phyloP scores from a whole-genome alignment of 805 yeast species.

The Candida hungchunana region DNA sequence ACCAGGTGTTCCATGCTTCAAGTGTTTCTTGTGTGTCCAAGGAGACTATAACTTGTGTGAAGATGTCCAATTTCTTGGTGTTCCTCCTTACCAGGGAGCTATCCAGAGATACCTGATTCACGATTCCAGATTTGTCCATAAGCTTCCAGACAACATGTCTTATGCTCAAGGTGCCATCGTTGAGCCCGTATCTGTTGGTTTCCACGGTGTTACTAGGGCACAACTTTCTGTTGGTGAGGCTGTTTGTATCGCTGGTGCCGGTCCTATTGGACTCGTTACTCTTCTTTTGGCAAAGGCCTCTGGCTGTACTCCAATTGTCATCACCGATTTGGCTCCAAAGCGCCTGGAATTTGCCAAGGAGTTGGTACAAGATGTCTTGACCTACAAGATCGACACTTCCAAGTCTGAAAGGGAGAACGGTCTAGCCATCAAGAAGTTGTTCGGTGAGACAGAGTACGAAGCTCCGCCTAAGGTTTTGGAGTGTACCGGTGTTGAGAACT shows the following conservation, averaged over 20 bases:
- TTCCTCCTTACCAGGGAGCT: constrained; percentile 35
- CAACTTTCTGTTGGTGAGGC: constrained; percentile 46
- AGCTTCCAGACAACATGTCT: constrained; percentile 39
- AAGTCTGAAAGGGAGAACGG: constrained; percentile 36
- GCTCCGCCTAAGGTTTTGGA: constrained; percentile 44
- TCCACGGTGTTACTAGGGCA: constrained; percentile 47
- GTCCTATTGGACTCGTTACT: constrained; percentile 54
- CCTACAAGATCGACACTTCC: constrained; percentile 38
- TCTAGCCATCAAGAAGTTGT: constrained; percentile 31
- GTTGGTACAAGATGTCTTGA: constrained; percentile 41
- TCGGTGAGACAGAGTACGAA: constrained; percentile 33
- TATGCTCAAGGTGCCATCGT: constrained; percentile 52
- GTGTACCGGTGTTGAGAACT: constrained; percentile 51
- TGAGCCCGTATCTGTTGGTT: constrained; percentile 52
- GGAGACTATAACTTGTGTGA: constrained; percentile 40
- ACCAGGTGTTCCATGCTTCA: constrained; percentile 51
- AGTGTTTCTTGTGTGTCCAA: constrained; percentile 34
- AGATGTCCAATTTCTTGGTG: constrained; percentile 35
- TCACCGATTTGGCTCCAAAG: constrained; percentile 42
- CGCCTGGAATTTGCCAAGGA: constrained; percentile 44
- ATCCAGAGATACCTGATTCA: constrained; percentile 36
- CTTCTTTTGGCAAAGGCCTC: constrained; percentile 45
- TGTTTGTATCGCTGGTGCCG: constrained; percentile 48
- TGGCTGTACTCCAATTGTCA: constrained; percentile 49
- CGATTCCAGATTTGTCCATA: constrained; percentile 31